Conservation (phyloP, 2,329 filamentous ascomycete genomes). For the Trichoderma gracile region DNA sequence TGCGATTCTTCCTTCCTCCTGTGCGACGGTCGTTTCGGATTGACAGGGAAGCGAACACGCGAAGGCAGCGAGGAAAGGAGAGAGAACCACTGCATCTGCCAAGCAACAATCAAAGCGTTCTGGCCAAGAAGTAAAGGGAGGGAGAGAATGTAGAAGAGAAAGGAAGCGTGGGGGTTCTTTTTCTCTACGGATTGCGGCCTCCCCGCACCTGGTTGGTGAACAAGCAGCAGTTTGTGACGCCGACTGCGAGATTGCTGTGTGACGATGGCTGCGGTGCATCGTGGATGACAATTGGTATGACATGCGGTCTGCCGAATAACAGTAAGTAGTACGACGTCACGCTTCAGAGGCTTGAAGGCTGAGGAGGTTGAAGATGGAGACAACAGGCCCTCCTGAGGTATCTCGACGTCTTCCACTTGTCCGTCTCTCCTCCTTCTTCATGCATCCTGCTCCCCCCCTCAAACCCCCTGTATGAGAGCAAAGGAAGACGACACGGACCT, state of each 20-base stretch:
- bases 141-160: too few species aligned
- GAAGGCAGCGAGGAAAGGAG: constrained; percentile 8
- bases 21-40: constrained; percentile 10
- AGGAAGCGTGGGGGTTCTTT: constrained; percentile 8
- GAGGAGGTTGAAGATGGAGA: neutral
- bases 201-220: constrained; percentile 9
- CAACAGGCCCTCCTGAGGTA: neutral
- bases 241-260: neutral
- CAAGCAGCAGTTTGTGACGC: neutral
- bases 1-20: neutral
- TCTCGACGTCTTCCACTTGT: neutral
- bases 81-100: neutral
- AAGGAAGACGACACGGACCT: neutral
- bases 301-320: neutral
- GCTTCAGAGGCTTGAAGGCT: neutral
- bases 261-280: neutral
- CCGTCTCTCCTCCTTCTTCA: neutral
- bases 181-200: neutral
- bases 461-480: neutral
- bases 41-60: neutral
- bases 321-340: neutral
- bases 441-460: neutral
- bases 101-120: constrained; percentile 20
- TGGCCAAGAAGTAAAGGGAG: neutral
- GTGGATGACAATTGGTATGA: neutral